Conservation (phyloP, 2,329 filamentous ascomycete species). For the Bipolaris zeicola region DNA sequence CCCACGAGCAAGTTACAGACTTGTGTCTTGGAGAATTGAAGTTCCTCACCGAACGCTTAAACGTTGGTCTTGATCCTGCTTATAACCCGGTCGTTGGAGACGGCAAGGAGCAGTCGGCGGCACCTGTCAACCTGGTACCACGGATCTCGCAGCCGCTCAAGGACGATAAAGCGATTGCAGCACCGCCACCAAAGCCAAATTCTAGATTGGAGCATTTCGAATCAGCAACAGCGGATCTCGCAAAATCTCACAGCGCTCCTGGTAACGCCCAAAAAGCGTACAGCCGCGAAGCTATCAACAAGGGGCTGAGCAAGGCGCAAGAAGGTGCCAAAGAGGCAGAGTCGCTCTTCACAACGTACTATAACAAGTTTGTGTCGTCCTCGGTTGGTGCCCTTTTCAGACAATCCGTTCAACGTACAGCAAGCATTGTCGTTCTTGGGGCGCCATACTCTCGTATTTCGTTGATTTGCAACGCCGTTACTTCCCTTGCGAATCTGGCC, state of each 20-base stretch:
- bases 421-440: slow-evolving; percentile 73
- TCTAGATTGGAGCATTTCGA: slow-evolving; percentile 36
- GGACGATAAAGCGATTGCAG: slow-evolving; percentile 54
- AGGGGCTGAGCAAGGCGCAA: slow-evolving; percentile 41
- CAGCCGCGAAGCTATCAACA: slow-evolving; percentile 43
- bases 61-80: slow-evolving; percentile 50
- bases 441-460: slow-evolving; percentile 68
- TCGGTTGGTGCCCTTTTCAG: slow-evolving; percentile 71
- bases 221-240: slow-evolving; percentile 49
- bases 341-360: slow-evolving; percentile 33
- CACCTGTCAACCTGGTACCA: slow-evolving; percentile 55
- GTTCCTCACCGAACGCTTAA: slow-evolving; percentile 70
- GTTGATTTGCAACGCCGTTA: slow-evolving; percentile 60
- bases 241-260: slow-evolving; percentile 48
- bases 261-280: slow-evolving; percentile 44
- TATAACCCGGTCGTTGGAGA: slow-evolving; percentile 24
- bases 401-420: slow-evolving; percentile 68
- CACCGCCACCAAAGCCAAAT: slow-evolving; percentile 48
- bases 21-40: slow-evolving; percentile 73
- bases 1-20: slow-evolving; percentile 78
- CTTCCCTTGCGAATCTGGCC: slow-evolving; percentile 70
- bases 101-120: slow-evolving; percentile 23
- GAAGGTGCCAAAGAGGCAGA: slow-evolving; percentile 36
- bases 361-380: slow-evolving; percentile 45
- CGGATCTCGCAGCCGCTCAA: slow-evolving; percentile 57